These are phyloP conservation scores for Nannochloris sp. DNA, from an alignment of 139 green algal species.

Conservation along the genomic window DNA sequence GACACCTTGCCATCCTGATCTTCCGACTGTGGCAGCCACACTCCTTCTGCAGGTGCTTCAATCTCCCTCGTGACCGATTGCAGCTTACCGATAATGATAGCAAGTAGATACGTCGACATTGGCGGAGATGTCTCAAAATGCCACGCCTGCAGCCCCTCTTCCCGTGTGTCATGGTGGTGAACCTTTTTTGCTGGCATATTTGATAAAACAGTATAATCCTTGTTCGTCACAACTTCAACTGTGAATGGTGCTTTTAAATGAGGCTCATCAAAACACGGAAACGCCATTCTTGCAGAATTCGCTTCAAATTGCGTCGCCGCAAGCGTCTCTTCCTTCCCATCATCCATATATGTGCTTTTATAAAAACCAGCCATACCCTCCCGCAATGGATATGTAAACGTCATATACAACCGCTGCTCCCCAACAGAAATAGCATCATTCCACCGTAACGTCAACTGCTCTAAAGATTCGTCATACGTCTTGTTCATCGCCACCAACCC, in stretches of 20 bases:
- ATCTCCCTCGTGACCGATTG: background rate
- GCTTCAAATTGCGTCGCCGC: conserved; percentile 76
- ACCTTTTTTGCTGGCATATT: conserved; percentile 55
- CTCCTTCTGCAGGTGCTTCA: background rate
- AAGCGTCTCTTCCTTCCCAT: conserved; percentile 32
- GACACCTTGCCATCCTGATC: background rate
- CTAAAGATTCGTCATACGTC: conserved; percentile 12
- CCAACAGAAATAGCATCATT: background rate
- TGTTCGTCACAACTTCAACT: conserved; percentile 25
- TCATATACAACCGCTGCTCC: conserved; percentile 23
- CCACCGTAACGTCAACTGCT: conserved; percentile 33
- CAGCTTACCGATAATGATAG: conserved; percentile 3
- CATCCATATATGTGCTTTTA: conserved; percentile 26
- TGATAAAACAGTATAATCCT: background rate
- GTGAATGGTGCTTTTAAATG: conserved; percentile 63
- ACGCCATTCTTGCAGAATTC: conserved; percentile 56
- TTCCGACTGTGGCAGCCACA: background rate
- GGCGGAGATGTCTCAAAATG: conserved; percentile 47
- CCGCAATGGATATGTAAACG: conserved; percentile 51
- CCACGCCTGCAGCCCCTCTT: conserved; percentile 3
- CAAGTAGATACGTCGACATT: conserved; percentile 82
- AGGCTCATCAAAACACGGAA: conserved; percentile 92
- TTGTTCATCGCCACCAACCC: background rate
- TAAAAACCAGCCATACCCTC: conserved; percentile 57
- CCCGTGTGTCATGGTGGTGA: conserved; percentile 7